phyloP scores from a whole-genome alignment of 2,329 filamentous ascomycete genomes.

The Aspergillus transmontanensis region DNA sequence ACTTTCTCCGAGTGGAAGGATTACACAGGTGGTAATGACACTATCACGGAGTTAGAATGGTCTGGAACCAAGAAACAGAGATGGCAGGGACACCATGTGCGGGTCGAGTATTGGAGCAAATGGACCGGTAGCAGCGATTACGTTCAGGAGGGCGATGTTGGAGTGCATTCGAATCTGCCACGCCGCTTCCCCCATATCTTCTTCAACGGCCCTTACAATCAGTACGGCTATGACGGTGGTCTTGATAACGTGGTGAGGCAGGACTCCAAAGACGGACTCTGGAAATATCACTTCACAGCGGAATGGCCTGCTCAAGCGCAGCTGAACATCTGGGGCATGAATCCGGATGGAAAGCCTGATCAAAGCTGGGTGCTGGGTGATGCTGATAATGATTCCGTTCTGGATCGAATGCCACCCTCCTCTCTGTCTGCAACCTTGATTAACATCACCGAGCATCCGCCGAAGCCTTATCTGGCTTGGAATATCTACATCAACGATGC shows the following conservation, averaged over 20 bases:
- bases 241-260: conserved; percentile 57
- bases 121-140: conserved; percentile 63
- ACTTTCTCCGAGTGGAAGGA: conserved; percentile 61
- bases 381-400: conserved; percentile 60
- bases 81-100: conserved; percentile 65
- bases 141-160: conserved; percentile 61
- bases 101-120: conserved; percentile 65
- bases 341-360: conserved; percentile 64
- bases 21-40: conserved; percentile 56
- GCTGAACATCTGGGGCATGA: conserved; percentile 69
- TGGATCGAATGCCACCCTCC: conserved; percentile 65
- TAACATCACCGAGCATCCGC: conserved; percentile 61
- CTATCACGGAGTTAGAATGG: conserved; percentile 56
- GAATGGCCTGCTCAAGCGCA: conserved; percentile 66
- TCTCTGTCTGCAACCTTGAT: conserved; percentile 58
- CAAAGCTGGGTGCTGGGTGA: conserved; percentile 63
- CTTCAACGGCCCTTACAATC: conserved; percentile 64
- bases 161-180: conserved; percentile 34
- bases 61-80: conserved; percentile 59
- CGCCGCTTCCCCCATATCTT: conserved; percentile 65
- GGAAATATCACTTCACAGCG: conserved; percentile 64
- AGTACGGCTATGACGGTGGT: conserved; percentile 65
- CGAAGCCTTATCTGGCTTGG: conserved; percentile 59
- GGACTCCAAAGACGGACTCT: conserved; percentile 50
- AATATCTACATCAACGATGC: conserved; percentile 59